phyloP scores from a whole-genome alignment of 768 basidiomycete genomes.

The Rhizopogon roseolus region DNA sequence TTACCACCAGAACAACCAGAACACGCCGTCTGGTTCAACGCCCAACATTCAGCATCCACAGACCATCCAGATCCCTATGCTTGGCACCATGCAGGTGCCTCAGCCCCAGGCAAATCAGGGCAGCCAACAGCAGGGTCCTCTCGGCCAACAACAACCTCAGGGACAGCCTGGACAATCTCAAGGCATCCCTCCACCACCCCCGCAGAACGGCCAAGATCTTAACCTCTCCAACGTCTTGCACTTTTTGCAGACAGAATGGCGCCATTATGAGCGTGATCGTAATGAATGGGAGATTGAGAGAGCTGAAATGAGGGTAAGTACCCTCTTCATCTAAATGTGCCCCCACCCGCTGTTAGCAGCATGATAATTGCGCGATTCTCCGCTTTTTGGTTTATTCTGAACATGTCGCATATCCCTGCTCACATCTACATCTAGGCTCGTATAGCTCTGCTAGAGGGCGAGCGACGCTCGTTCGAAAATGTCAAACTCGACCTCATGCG shows the following conservation, averaged over 20 bases:
- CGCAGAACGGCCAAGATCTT: constrained; percentile 87
- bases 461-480: constrained; percentile 95
- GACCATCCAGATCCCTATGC: constrained; percentile 60
- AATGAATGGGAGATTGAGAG: constrained; percentile 99
- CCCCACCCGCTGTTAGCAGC: neutral
- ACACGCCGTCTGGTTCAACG: constrained; percentile 10
- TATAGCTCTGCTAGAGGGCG: constrained; percentile 95
- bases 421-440: constrained; percentile 58
- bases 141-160: constrained; percentile 36
- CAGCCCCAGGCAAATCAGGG: constrained; percentile 41
- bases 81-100: constrained; percentile 64
- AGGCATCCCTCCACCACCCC: constrained; percentile 67
- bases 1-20: constrained; percentile 25
- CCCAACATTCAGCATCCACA: constrained; percentile 33
- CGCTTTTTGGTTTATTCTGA: constrained; percentile 14
- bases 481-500: constrained; percentile 93
- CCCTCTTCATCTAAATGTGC: neutral
- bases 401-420: constrained; percentile 22
- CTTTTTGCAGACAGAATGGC: constrained; percentile 97
- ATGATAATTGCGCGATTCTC: constrained; percentile 2
- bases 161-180: constrained; percentile 52
- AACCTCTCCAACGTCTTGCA: constrained; percentile 93
- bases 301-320: constrained; percentile 94
- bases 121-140: constrained; percentile 43
- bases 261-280: constrained; percentile 94